Conservation (phyloP, 768 basidiomycete species). For the Serendipita sp. region DNA sequence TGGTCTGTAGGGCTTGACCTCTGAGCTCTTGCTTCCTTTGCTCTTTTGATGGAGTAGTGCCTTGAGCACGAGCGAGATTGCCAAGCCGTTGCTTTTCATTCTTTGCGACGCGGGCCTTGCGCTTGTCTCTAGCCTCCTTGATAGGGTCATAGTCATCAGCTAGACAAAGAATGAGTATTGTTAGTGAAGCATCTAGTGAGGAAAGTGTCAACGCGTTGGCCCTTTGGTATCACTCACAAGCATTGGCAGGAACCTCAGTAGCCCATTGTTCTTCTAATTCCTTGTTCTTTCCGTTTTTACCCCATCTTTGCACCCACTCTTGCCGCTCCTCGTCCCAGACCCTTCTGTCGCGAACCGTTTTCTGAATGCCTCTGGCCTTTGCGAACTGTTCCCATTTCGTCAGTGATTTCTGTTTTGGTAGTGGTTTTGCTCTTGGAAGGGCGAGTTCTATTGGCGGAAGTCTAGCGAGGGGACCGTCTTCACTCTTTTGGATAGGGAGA, state of each 20-base stretch:
- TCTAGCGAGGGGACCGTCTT: slow-evolving; percentile 67
- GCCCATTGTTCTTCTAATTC: slow-evolving; percentile 79
- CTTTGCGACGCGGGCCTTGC: slow-evolving; percentile 68
- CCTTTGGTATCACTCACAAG: slow-evolving; percentile 36
- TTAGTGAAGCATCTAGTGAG: neutral
- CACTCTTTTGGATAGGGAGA: slow-evolving; percentile 58
- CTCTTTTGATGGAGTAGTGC: slow-evolving; percentile 19
- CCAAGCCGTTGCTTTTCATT: slow-evolving; percentile 62
- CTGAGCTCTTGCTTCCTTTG: slow-evolving; percentile 61
- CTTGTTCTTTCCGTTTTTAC: slow-evolving; percentile 77
- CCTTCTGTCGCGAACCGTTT: slow-evolving; percentile 58
- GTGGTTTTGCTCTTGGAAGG: slow-evolving; percentile 79
- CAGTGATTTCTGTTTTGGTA: slow-evolving; percentile 80
- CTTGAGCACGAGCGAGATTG: slow-evolving; percentile 49
- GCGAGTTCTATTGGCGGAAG: slow-evolving; percentile 62
- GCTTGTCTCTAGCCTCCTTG: slow-evolving; percentile 55
- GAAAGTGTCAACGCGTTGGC: neutral
- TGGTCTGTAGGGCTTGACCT: slow-evolving; percentile 54
- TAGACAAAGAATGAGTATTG: neutral
- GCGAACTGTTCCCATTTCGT: slow-evolving; percentile 98
- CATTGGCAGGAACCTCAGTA: slow-evolving; percentile 73
- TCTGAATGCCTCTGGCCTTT: slow-evolving; percentile 80
- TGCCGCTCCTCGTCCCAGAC: slow-evolving; percentile 92
- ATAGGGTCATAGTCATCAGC: slow-evolving; percentile 53
- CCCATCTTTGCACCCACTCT: slow-evolving; percentile 87